These are phyloP conservation scores for Metschnikowia cubensis DNA, from an alignment of 805 yeast species.

Conservation along the genomic window DNA sequence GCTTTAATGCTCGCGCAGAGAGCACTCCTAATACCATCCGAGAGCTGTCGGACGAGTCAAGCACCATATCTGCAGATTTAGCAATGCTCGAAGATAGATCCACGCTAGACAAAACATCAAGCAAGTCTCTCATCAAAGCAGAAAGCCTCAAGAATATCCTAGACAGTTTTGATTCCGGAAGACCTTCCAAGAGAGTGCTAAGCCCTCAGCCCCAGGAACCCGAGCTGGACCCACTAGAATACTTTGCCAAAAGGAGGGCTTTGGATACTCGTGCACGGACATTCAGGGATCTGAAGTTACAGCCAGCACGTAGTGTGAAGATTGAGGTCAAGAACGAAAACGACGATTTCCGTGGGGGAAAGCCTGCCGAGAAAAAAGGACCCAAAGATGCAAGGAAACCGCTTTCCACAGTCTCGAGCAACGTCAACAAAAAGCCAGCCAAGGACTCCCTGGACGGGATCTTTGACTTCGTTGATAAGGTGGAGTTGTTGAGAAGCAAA, in stretches of 20 bases:
- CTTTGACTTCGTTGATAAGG: constrained; percentile 37
- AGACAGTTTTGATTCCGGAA: neutral
- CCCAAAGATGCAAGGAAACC: neutral
- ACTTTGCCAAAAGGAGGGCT: constrained; percentile 3
- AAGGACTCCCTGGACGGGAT: constrained; percentile 19
- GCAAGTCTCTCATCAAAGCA: neutral
- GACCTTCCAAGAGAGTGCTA: neutral
- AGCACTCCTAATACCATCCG: constrained; percentile 1
- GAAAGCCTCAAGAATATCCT: constrained; percentile 2
- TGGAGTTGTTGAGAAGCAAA: constrained; percentile 10
- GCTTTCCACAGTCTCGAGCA: constrained; percentile 1
- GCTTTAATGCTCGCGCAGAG: neutral
- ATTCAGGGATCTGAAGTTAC: neutral
- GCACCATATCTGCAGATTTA: constrained; percentile 2
- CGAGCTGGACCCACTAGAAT: constrained; percentile 1
- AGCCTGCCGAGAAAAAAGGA: neutral
- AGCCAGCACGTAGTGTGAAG: constrained; percentile 3
- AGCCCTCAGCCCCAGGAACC: neutral
- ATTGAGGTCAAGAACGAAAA: constrained; percentile 2
- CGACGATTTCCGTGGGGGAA: neutral
- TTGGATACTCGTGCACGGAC: neutral
- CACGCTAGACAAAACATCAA: neutral
- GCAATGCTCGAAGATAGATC: neutral
- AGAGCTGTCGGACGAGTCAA: neutral
- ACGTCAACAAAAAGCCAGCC: neutral